These are phyloP conservation scores for Penicillium subrubescens DNA, from an alignment of 495 filamentous ascomycete genomes.

Conservation along the genomic window DNA sequence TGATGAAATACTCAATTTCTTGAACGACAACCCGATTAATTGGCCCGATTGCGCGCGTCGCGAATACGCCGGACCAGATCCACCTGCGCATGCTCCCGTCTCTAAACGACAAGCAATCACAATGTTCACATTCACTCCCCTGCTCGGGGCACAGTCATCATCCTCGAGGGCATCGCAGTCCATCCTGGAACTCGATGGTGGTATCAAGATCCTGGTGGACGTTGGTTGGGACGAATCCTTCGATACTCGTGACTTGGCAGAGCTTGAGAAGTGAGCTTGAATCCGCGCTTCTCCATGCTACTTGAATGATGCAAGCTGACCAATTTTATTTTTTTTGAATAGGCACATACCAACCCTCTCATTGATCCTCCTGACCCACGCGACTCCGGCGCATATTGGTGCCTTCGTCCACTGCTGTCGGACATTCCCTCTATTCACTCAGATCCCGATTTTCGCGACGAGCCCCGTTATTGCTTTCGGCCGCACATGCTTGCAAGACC, in stretches of 20 bases:
- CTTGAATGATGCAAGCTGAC: constrained; percentile 13
- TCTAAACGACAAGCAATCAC: constrained; percentile 19
- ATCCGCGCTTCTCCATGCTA: background rate
- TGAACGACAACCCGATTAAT: background rate
- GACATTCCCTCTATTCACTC: constrained; percentile 85
- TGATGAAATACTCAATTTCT: background rate
- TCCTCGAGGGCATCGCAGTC: constrained; percentile 88
- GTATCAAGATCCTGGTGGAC: constrained; percentile 91
- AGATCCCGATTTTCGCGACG: constrained; percentile 96
- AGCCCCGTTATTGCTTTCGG: constrained; percentile 90
- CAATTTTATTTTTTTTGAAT: constrained; percentile 13
- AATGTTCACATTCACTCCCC: constrained; percentile 95
- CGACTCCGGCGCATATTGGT: constrained; percentile 85
- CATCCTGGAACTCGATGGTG: constrained; percentile 92
- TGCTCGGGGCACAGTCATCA: constrained; percentile 84
- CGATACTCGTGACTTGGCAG: constrained; percentile 73
- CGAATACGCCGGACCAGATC: constrained; percentile 12
- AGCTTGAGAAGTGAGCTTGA: constrained; percentile 78
- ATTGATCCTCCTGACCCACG: constrained; percentile 91
- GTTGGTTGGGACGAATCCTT: constrained; percentile 96
- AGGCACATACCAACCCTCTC: constrained; percentile 90
- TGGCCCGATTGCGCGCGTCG: constrained; percentile 14
- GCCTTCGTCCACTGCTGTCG: constrained; percentile 98
- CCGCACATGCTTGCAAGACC: constrained; percentile 84
- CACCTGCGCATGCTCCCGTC: constrained; percentile 7